Conservation (phyloP, 495 filamentous ascomycete species). For the Ramalina peruviana region DNA sequence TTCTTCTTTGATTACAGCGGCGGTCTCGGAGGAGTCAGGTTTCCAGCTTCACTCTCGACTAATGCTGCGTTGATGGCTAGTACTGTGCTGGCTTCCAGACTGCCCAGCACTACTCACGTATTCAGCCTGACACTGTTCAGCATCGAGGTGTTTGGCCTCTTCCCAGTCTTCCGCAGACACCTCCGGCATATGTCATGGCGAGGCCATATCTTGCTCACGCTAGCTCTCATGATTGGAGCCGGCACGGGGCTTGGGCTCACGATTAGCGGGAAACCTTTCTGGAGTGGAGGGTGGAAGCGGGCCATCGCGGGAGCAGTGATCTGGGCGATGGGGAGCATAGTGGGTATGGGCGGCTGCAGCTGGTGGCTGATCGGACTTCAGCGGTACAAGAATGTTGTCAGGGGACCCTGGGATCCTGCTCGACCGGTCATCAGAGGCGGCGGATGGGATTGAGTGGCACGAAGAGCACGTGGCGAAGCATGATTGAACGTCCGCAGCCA, state of each 20-base stretch:
- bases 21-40: constrained; percentile 45
- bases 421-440: constrained; percentile 53
- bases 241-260: constrained; percentile 65
- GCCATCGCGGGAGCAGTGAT: constrained; percentile 59
- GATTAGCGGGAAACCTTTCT: constrained; percentile 31
- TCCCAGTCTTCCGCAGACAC: constrained; percentile 85
- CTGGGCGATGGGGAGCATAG: constrained; percentile 49
- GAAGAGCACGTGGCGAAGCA: not conserved
- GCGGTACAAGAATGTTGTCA: constrained; percentile 98
- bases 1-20: constrained; percentile 97
- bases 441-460: constrained; percentile 10
- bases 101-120: constrained; percentile 82
- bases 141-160: constrained; percentile 94
- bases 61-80: constrained; percentile 93
- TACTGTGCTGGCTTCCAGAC: constrained; percentile 76
- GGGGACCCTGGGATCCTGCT: constrained; percentile 94
- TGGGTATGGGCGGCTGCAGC: constrained; percentile 84
- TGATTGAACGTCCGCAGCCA: too few relatives aligned
- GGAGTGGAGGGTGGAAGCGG: constrained; percentile 56
- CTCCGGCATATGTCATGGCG: constrained; percentile 71
- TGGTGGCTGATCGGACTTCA: constrained; percentile 98
- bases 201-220: constrained; percentile 65
- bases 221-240: constrained; percentile 64
- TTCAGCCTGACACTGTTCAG: constrained; percentile 90
- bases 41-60: constrained; percentile 79